These are phyloP conservation scores for Silene coronaria DNA, from an alignment of 179 eudicot species.

Conservation along the genomic window DNA sequence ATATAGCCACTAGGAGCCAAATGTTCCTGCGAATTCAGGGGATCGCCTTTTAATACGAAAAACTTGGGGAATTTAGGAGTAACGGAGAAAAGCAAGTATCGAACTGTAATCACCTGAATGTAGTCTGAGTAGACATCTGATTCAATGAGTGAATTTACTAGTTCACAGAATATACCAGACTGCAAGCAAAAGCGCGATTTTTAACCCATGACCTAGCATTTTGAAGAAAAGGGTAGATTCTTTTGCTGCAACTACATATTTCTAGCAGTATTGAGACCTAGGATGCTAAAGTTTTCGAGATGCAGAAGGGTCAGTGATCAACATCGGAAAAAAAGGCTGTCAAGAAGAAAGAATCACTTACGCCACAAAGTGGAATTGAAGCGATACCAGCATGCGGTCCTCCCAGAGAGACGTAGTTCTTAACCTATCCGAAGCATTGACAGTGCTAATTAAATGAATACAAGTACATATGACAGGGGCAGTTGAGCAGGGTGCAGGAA, in stretches of 20 bases:
- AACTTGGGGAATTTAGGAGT: neutral
- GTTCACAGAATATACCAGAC: conserved; percentile 60
- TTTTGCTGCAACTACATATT: too few species aligned
- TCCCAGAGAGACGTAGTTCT: conserved; percentile 65
- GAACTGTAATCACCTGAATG: conserved; percentile 42
- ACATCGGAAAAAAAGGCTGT: neutral
- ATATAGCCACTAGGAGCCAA: conserved; percentile 97
- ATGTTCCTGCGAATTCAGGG: conserved; percentile 51
- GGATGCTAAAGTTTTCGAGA: neutral
- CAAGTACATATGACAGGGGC: too few species aligned
- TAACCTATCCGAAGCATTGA: conserved; percentile 64
- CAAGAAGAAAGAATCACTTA: conserved; percentile 34
- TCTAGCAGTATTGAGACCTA: too few species aligned
- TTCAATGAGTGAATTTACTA: conserved; percentile 60
- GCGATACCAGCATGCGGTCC: conserved; percentile 99
- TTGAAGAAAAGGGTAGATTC: neutral
- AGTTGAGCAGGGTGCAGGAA: too few species aligned
- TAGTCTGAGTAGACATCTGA: conserved; percentile 68
- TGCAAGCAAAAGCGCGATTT: conserved; percentile 28
- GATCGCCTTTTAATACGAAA: neutral
- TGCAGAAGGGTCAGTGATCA: neutral
- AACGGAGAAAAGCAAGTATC: neutral
- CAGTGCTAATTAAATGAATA: too few species aligned
- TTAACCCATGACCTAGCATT: neutral
- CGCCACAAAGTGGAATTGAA: conserved; percentile 93